Percentiles rank a stretch among this genome's conserved stretches.
Conservation (phyloP, 768 basidiomycete genomes). For the Fibroporia radiculosa region DNA sequence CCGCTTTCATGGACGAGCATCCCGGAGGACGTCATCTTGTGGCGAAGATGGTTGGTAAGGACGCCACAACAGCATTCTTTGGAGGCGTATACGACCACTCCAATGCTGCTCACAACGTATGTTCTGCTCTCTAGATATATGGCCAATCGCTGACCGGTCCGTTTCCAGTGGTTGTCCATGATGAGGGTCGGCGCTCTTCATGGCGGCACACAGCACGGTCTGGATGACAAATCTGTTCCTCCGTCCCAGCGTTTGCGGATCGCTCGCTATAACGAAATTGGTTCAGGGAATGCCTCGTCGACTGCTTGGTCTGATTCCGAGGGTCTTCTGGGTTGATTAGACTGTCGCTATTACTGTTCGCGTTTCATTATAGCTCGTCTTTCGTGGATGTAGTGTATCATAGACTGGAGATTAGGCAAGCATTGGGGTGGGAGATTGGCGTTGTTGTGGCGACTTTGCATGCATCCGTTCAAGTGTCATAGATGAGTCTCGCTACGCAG, state of each 20-base stretch:
- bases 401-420: no score
- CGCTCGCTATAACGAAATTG: conserved; percentile 28
- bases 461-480: no score
- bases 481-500: no score
- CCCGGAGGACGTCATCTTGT: conserved; percentile 70
- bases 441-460: no score
- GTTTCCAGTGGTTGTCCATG: conserved; percentile 54
- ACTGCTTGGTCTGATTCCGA: conserved; percentile 26
- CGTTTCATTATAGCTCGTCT: no score
- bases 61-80: conserved; percentile 79
- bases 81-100: conserved; percentile 81
- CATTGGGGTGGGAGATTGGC: no score
- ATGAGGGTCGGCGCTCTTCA: conserved; percentile 65
- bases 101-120: conserved; percentile 73
- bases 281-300: conserved; percentile 24
- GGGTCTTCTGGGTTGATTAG: conserved; percentile 4
- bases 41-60: conserved; percentile 58
- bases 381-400: no score
- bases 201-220: conserved; percentile 52
- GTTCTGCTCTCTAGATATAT: conserved; percentile 16
- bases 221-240: conserved; percentile 35
- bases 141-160: background rate
- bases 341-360: background rate
- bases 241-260: conserved; percentile 33
- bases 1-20: conserved; percentile 65